Evolutionary conservation across 1,139 yeast genomes (phyloP), one percentile per base, ranked within the genome.

Genomic region (Taphrina wiesneri): DNA sequence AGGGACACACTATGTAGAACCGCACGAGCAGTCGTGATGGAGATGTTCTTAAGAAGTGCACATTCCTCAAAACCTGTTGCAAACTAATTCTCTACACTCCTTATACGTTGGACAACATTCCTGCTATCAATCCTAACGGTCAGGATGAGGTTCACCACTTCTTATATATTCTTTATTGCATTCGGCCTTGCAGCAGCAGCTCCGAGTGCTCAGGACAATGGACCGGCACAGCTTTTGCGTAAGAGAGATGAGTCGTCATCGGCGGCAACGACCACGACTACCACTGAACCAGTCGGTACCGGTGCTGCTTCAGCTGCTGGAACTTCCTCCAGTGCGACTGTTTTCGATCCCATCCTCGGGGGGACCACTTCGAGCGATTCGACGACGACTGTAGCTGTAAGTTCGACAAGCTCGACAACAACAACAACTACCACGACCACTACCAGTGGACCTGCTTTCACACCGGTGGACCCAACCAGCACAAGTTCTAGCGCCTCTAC

Each of bases 111-210:
- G n/a, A 23, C 49, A 26, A 45, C 49, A 45, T 45, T 21, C 49
- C 49, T 45, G n/a, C 49, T 19, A 45, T 11, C 28, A 21, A 6
- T 9, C n/a, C 49, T 45, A 21, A 26, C 25, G 49, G 49, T 15
- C 59, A 54, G 26, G 59, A 54, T 54, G 59, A 54, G 26, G 32
- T 54, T 39, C 49, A 15, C 46, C 19, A 17, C 36, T 6, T 39
- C 46, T 15, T 39, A 30, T 49, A 43, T 39, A 15, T 32, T 54
- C 49, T 23, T 43, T 25, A 39, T 32, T 21, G 30, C 25, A 7
- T 23, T 54, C 7, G 49, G 43, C 34, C 49, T 54, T 11, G 49
- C 49, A 19, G 49, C 49, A 13, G 49, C 59, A 17, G 59, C 59
- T 13, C 59, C 59, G 15, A 25, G 59, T 23, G 23, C 21, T 13